Conservation (phyloP, 2,329 filamentous ascomycete genomes). For the Madurella mycetomatis region DNA sequence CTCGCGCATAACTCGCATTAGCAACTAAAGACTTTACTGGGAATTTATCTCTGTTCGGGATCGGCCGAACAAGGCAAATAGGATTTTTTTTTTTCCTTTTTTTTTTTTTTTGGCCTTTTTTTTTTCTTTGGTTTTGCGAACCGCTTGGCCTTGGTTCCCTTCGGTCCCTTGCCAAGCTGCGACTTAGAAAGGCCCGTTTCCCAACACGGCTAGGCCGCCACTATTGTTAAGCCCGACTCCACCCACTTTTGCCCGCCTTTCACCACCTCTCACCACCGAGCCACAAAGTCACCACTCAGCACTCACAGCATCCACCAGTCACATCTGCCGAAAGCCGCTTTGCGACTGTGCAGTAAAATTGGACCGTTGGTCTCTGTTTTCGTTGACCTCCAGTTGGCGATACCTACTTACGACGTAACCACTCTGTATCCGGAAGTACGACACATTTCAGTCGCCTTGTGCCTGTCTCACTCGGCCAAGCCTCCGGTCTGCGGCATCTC, state of each 20-base stretch:
- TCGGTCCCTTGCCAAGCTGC: slow-evolving; percentile 3
- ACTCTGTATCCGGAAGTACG: not conserved
- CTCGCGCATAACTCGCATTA: no score
- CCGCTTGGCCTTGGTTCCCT: slow-evolving; percentile 5
- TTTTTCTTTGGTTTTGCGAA: not conserved
- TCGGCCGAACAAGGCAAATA: not conserved
- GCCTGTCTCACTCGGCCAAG: not conserved
- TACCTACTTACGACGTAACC: not conserved
- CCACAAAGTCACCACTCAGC: not conserved
- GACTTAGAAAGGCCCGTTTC: slow-evolving; percentile 9
- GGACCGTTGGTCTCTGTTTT: not conserved
- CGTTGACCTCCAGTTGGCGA: not conserved
- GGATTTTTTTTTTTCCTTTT: not conserved
- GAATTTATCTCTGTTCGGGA: not conserved
- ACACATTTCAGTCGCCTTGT: not conserved
- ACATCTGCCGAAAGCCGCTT: not conserved
- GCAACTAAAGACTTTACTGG: no score
- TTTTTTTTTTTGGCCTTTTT: not conserved
- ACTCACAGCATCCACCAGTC: slow-evolving; percentile 2
- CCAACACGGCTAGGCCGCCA: slow-evolving; percentile 15
- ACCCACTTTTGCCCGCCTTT: slow-evolving; percentile 6
- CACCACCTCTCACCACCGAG: slow-evolving; percentile 7
- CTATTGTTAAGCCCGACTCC: slow-evolving; percentile 10
- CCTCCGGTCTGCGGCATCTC: slow-evolving; percentile 7
- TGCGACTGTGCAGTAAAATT: not conserved